Evolutionary conservation across 495 filamentous ascomycete species (phyloP), one percentile per base, ranked within the genome.

Genomic region (Staphylotrichum tortipilum): DNA sequence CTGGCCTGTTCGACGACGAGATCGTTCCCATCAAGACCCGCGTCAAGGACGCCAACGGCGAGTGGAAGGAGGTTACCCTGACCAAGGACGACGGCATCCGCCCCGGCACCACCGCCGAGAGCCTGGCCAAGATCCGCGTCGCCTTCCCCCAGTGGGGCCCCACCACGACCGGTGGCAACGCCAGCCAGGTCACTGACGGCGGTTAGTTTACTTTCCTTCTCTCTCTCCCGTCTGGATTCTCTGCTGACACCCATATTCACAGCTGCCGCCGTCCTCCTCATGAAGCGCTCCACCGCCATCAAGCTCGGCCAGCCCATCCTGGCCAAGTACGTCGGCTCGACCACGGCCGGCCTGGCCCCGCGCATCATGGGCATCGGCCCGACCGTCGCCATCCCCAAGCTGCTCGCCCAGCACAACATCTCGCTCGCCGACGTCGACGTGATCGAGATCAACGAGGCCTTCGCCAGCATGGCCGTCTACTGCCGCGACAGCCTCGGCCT

Each of bases 351-450:
- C 55, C 78, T 96, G 2, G 79, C 91, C 1, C 91, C 92, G 1
- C 77, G 91, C 43, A 85, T 98, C 64, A 98, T 98, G 92, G 92
- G 92, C 48, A 96, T 98, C 54, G 92, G 92, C 24, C 92, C 92
- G 22, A 84, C 88, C 12, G 78, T 94, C 44, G 92, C 89, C 37
- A 94, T 98, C 59, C 92, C 92, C 54, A 98, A 98, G 78, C 77
- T 98, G 30, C 74, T 98, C 39, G 68, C 67, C 62, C 84, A 94
- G 73, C 83, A 82, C 79, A 78, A 82, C 62, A 64, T 98, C 53
- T 75, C 72, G n/a, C 74, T 94, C 44, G 72, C 82, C 39, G 91
- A 98, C 50, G 77, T 89, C 52, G 92, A 98, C 57, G 76, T 98
- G 38, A 79, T 87, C 55, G 92, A 98, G 77, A 70, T 98, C 60